A percentile compares a stretch with the other conserved stretches of the same genome.
These are phyloP conservation scores for Pyricularia grisea DNA, from an alignment of 2,329 filamentous ascomycete genomes.

Conservation along the genomic window DNA sequence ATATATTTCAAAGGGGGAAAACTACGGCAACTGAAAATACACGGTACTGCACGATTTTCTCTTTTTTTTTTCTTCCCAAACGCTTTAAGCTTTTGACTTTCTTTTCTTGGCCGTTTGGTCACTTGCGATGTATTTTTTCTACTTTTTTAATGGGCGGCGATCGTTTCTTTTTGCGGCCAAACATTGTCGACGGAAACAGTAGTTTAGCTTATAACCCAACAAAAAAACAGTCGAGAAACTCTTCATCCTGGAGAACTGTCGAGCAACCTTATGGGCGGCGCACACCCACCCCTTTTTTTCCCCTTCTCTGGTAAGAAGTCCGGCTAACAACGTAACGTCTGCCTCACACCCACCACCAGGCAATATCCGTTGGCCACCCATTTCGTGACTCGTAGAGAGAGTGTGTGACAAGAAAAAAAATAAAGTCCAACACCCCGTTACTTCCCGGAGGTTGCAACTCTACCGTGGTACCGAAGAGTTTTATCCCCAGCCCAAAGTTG, in stretches of 20 bases:
- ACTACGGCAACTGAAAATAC: neutral
- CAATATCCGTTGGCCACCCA: neutral
- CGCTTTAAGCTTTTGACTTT: neutral
- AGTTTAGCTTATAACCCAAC: neutral
- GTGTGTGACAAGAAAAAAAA: too few species aligned
- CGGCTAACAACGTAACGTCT: too few species aligned
- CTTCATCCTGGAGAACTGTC: neutral
- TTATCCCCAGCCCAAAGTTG: neutral
- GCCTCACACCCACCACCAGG: neutral
- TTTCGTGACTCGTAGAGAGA: neutral
- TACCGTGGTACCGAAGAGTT: too few species aligned
- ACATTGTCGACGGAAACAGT: neutral
- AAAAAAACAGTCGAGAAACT: too few species aligned
- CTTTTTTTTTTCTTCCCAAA: neutral
- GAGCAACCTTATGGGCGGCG: neutral
- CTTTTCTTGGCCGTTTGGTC: neutral
- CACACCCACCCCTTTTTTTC: neutral
- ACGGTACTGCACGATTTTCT: too few species aligned
- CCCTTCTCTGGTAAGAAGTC: neutral
- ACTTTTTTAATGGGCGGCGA: neutral
- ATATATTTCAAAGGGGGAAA: neutral
- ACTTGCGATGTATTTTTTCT: too few species aligned
- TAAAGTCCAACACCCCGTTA: neutral
- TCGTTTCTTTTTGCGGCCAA: neutral
- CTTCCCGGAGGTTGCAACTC: too few species aligned